Percentiles rank a stretch among this genome's conserved stretches.
Evolutionary conservation across 768 basidiomycete species (phyloP).

Genomic region (Nidularia sp.): DNA sequence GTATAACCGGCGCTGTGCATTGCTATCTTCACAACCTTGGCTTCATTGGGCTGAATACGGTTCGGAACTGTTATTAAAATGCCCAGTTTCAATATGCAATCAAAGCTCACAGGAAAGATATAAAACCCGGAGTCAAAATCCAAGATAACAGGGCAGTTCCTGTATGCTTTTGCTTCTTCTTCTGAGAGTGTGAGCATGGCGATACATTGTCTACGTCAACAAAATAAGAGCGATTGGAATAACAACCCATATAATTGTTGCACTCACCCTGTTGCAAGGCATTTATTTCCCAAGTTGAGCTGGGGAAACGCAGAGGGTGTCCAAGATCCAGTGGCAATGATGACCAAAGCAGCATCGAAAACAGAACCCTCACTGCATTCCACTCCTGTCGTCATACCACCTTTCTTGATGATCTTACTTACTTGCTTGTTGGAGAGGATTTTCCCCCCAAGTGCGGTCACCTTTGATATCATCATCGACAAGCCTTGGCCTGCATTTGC

Average conservation of each 20-base stretch:
- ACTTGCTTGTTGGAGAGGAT: conserved; percentile 59
- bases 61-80: conserved; percentile 1
- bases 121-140: conserved; percentile 77
- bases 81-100: not conserved
- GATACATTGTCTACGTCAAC: conserved; percentile 66
- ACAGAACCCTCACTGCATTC: conserved; percentile 52
- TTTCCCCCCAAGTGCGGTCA: conserved; percentile 55
- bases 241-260: not conserved
- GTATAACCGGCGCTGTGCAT: conserved; percentile 76
- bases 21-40: conserved; percentile 73
- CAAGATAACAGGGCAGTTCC: conserved; percentile 62
- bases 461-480: conserved; percentile 44
- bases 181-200: conserved; percentile 70
- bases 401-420: conserved; percentile 31
- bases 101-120: conserved; percentile 65
- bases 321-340: conserved; percentile 83
- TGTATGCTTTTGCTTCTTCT: conserved; percentile 65
- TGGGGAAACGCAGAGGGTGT: conserved; percentile 75
- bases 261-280: conserved; percentile 78
- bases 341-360: conserved; percentile 54
- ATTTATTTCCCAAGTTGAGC: conserved; percentile 41
- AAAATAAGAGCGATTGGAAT: too few relatives aligned
- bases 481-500: conserved; percentile 72
- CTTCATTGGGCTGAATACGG: conserved; percentile 57
- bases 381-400: conserved; percentile 53